phyloP scores from a whole-genome alignment of 2,329 filamentous ascomycete species.

The Thermothelomyces thermophilus region DNA sequence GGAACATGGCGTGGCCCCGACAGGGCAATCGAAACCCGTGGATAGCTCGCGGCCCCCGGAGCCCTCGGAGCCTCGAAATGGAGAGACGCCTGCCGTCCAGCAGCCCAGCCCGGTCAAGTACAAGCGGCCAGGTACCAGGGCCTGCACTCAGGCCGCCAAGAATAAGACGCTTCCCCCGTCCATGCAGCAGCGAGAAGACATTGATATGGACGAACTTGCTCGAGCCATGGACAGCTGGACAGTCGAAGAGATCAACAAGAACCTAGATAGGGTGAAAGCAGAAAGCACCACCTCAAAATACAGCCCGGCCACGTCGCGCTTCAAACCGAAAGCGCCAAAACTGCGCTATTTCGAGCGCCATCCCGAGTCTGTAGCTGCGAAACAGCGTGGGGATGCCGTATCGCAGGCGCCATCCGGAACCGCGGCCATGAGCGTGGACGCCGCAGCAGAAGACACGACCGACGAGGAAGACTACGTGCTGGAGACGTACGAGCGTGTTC shows the following conservation, averaged over 20 bases:
- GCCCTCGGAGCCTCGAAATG: background rate
- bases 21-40: background rate
- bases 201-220: constrained; percentile 44
- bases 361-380: constrained; percentile 32
- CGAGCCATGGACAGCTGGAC: constrained; percentile 54
- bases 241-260: constrained; percentile 50
- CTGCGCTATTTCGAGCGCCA: constrained; percentile 52
- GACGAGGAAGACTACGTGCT: constrained; percentile 55
- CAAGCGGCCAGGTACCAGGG: constrained; percentile 18
- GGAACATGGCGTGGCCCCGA: constrained; percentile 1
- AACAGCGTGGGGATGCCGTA: constrained; percentile 12
- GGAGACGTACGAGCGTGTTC: constrained; percentile 58
- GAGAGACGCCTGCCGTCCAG: background rate
- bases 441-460: constrained; percentile 39
- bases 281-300: constrained; percentile 27
- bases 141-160: constrained; percentile 1
- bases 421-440: constrained; percentile 33
- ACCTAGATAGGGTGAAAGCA: constrained; percentile 42
- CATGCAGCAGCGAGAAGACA: constrained; percentile 17
- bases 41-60: background rate
- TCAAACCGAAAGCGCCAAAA: constrained; percentile 50
- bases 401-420: constrained; percentile 9
- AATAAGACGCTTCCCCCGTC: background rate
- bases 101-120: constrained; percentile 5
- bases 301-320: constrained; percentile 32